Conservation (phyloP, 495 filamentous ascomycete genomes). For the Lasiosphaeris hirsuta region DNA sequence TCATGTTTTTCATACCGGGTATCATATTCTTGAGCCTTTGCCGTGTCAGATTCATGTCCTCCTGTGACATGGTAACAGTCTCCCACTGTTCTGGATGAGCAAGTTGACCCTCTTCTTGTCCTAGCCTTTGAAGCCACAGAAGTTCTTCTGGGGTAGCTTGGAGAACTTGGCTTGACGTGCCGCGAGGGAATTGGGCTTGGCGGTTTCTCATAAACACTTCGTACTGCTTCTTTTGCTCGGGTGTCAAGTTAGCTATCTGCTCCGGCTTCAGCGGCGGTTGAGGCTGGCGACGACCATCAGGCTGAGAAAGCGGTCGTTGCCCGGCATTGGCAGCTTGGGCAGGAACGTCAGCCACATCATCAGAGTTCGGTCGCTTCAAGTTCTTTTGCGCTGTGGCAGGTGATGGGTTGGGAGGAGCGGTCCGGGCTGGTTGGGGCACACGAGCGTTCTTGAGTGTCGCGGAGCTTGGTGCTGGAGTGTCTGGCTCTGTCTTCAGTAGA, state of each 20-base stretch:
- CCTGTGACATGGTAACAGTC: conserved; percentile 31
- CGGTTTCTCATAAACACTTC: too few species aligned
- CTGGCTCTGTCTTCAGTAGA: conserved; percentile 8
- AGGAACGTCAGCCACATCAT: conserved; percentile 59
- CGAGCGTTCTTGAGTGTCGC: conserved; percentile 15
- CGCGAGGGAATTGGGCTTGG: background rate
- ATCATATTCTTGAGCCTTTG: conserved; percentile 31
- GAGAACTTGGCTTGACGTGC: too few species aligned
- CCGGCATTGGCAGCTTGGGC: conserved; percentile 35
- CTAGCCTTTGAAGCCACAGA: too few species aligned
- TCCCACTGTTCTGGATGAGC: too few species aligned
- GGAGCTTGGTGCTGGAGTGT: conserved; percentile 14
- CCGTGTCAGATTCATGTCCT: conserved; percentile 33
- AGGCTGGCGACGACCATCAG: too few species aligned
- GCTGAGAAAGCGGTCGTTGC: too few species aligned
- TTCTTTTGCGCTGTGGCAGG: conserved; percentile 26
- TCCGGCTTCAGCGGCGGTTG: conserved; percentile 37
- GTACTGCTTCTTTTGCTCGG: conserved; percentile 37
- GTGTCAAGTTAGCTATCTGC: conserved; percentile 50
- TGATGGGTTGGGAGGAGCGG: conserved; percentile 15
- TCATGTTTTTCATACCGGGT: conserved; percentile 35
- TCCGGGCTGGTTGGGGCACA: conserved; percentile 4
- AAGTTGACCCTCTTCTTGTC: too few species aligned
- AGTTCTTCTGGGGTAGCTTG: too few species aligned
- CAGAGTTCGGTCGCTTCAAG: conserved; percentile 57